Conservation (phyloP, 164 flowering plant species). For the Berberis thunbergii region DNA sequence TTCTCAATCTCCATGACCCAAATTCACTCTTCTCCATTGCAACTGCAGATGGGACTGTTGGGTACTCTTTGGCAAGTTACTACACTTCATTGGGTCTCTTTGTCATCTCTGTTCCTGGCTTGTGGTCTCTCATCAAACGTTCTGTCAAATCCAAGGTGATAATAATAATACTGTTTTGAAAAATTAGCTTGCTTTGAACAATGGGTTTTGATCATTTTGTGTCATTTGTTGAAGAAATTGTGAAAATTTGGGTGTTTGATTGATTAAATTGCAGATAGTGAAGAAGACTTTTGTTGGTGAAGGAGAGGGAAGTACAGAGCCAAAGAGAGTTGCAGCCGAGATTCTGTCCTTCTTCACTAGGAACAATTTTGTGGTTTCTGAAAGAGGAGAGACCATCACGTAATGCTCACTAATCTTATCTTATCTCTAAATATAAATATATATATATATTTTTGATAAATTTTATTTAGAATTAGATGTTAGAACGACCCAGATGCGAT, state of each 20-base stretch:
- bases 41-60: constrained; percentile 41
- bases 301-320: constrained; percentile 41
- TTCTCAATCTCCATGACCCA: constrained; percentile 14
- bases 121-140: constrained; percentile 99
- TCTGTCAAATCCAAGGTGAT: constrained; percentile 94
- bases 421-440: too few species aligned
- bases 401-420: constrained; percentile 4
- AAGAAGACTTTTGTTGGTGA: constrained; percentile 61
- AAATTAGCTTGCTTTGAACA: background rate
- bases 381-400: constrained; percentile 89
- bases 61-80: constrained; percentile 89
- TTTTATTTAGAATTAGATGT: too few species aligned
- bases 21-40: constrained; percentile 4
- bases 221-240: background rate
- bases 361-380: constrained; percentile 71
- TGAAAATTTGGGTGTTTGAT: too few species aligned
- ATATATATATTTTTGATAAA: too few species aligned
- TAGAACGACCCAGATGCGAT: too few species aligned
- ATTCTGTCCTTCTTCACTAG: constrained; percentile 88
- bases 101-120: constrained; percentile 94
- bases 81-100: constrained; percentile 92
- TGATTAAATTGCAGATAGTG: constrained; percentile 48
- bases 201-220: background rate
- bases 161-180: background rate
- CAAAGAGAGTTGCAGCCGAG: constrained; percentile 77